A percentile compares a stretch with the other conserved stretches of the same genome.
Conservation (phyloP, 257 asterid genomes). For the Solanum ossicruentum region DNA sequence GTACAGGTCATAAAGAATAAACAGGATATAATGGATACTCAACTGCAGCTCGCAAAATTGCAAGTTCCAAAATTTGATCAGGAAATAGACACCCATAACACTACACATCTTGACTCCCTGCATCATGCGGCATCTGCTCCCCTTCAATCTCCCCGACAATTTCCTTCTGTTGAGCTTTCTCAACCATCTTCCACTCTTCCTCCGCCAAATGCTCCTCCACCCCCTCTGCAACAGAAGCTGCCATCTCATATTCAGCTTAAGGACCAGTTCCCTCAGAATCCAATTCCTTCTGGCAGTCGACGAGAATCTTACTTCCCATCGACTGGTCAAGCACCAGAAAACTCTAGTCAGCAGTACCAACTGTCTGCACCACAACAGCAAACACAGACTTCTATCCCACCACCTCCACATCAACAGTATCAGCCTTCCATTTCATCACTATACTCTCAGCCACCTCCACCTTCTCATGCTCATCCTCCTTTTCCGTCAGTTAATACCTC, state of each 20-base stretch:
- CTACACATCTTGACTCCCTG: slow-evolving; percentile 22
- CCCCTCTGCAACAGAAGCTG: slow-evolving; percentile 33
- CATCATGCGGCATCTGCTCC: slow-evolving; percentile 30
- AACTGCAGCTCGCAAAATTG: slow-evolving; percentile 50
- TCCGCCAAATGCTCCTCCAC: slow-evolving; percentile 26
- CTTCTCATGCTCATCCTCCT: slow-evolving; percentile 33
- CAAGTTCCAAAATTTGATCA: slow-evolving; percentile 44
- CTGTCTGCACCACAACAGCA: slow-evolving; percentile 30
- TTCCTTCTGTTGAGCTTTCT: slow-evolving; percentile 23
- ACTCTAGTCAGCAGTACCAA: slow-evolving; percentile 46
- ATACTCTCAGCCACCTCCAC: slow-evolving; percentile 38
- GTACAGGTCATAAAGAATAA: slow-evolving; percentile 58
- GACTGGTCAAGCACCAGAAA: slow-evolving; percentile 48
- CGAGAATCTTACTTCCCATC: slow-evolving; percentile 46
- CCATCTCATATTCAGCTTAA: slow-evolving; percentile 46
- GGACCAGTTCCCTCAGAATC: slow-evolving; percentile 39
- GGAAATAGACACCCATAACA: slow-evolving; percentile 29
- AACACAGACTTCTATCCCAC: slow-evolving; percentile 5
- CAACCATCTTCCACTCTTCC: slow-evolving; percentile 26
- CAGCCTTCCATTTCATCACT: slow-evolving; percentile 38
- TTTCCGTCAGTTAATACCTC: slow-evolving; percentile 27
- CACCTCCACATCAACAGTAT: slow-evolving; percentile 28
- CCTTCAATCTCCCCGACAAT: slow-evolving; percentile 39
- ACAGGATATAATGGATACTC: slow-evolving; percentile 67
- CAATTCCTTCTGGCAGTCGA: slow-evolving; percentile 35